A percentile compares a stretch with the other conserved stretches of the same genome.
These are phyloP conservation scores for Pseudomassariella vexata DNA, from an alignment of 2,329 filamentous ascomycete species.

Conservation along the genomic window DNA sequence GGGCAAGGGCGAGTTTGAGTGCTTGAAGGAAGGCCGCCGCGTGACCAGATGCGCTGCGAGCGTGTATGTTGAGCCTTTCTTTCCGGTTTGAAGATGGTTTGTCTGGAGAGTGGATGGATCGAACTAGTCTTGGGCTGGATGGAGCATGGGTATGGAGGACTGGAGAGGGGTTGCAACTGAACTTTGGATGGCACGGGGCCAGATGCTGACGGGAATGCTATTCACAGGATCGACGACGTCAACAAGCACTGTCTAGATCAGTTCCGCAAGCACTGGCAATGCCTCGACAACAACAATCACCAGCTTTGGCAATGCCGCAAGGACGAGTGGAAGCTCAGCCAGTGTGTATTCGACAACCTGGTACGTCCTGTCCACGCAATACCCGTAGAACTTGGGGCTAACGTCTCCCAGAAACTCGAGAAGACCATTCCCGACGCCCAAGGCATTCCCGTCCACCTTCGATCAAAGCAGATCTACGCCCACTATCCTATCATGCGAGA, in stretches of 20 bases:
- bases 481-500: constrained; percentile 39
- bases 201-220: constrained; percentile 1
- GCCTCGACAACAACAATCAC: constrained; percentile 96
- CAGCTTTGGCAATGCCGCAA: constrained; percentile 93
- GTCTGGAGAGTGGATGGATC: no score
- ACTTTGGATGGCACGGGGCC: constrained; percentile 9
- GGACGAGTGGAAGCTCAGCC: constrained; percentile 84
- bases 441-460: constrained; percentile 68
- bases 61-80: constrained; percentile 90
- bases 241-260: constrained; percentile 89
- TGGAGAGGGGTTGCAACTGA: no score
- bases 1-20: constrained; percentile 87
- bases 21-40: constrained; percentile 91
- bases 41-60: constrained; percentile 94
- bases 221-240: constrained; percentile 77
- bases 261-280: constrained; percentile 92
- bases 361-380: constrained; percentile 49
- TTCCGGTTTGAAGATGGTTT: background rate
- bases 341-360: constrained; percentile 92
- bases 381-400: no score
- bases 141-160: no score
- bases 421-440: constrained; percentile 74
- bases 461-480: constrained; percentile 57
- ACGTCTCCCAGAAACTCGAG: constrained; percentile 60
- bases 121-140: no score